Evolutionary conservation across 2,329 filamentous ascomycete species (phyloP).

Genomic region (Pyrenochaeta sp.): DNA sequence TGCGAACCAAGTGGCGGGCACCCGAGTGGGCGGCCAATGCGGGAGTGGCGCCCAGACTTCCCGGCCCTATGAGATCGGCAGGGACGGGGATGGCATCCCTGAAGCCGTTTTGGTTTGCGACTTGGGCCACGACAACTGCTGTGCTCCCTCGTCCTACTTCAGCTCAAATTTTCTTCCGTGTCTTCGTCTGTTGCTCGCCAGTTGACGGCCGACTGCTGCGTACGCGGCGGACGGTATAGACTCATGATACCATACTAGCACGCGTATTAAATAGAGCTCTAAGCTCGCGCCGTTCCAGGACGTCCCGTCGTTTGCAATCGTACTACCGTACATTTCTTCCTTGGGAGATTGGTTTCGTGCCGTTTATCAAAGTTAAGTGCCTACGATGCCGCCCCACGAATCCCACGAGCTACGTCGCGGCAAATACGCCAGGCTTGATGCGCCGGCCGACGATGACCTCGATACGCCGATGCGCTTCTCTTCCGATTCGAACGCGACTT

Average conservation of each 20-base stretch:
- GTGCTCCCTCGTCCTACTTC: constrained; percentile 4
- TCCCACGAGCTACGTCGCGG: constrained; percentile 47
- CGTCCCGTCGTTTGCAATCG: constrained; percentile 6
- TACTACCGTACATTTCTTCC: background rate
- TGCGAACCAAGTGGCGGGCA: constrained; percentile 2
- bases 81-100: constrained; percentile 19
- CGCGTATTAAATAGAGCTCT: constrained; percentile 14
- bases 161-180: background rate
- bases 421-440: constrained; percentile 50
- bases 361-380: background rate
- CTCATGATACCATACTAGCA: constrained; percentile 11
- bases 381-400: constrained; percentile 40
- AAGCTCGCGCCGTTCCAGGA: constrained; percentile 20
- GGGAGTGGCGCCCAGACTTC: constrained; percentile 11
- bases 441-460: constrained; percentile 41
- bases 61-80: constrained; percentile 19
- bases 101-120: constrained; percentile 8
- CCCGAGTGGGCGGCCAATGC: constrained; percentile 3
- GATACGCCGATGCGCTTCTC: constrained; percentile 48
- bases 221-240: constrained; percentile 2
- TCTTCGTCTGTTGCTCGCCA: background rate
- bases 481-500: constrained; percentile 46
- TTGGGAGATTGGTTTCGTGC: background rate
- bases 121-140: constrained; percentile 22
- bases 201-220: background rate